A percentile compares a stretch with the other conserved stretches of the same genome.
These are phyloP conservation scores for Herpotrichia juniperi DNA, from an alignment of 2,329 filamentous ascomycete species.

Conservation along the genomic window DNA sequence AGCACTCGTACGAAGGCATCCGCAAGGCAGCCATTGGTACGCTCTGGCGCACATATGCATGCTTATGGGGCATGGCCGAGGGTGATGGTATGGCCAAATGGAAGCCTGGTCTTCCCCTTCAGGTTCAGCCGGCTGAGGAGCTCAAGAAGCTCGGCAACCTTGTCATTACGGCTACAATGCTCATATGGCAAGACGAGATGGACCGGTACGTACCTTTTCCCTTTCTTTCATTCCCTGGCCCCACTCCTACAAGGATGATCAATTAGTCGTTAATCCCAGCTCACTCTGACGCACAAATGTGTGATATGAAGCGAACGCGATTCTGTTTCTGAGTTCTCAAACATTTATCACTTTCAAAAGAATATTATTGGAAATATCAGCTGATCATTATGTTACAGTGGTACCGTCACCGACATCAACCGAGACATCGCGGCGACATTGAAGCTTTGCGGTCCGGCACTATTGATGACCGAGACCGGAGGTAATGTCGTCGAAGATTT, in stretches of 20 bases:
- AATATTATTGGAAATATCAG: slow-evolving; percentile 9
- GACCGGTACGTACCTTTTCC: slow-evolving; percentile 76
- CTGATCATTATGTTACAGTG: slow-evolving; percentile 57
- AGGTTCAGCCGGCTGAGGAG: slow-evolving; percentile 77
- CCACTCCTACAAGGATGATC: slow-evolving; percentile 69
- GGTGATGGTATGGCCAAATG: slow-evolving; percentile 80
- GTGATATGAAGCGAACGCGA: slow-evolving; percentile 89
- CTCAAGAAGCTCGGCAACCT: slow-evolving; percentile 85
- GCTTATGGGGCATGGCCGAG: slow-evolving; percentile 87
- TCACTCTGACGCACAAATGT: slow-evolving; percentile 91
- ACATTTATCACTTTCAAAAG: slow-evolving; percentile 48
- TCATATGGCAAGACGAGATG: slow-evolving; percentile 85
- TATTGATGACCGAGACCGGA: slow-evolving; percentile 72
- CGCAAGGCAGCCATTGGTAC: slow-evolving; percentile 91
- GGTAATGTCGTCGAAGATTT: slow-evolving; percentile 71
- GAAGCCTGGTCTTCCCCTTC: slow-evolving; percentile 84
- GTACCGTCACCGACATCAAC: slow-evolving; percentile 93
- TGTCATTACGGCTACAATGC: slow-evolving; percentile 82
- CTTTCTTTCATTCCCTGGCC: slow-evolving; percentile 10
- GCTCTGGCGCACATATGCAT: slow-evolving; percentile 90
- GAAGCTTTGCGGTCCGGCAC: slow-evolving; percentile 86
- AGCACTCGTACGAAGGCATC: slow-evolving; percentile 91
- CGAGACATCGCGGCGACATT: slow-evolving; percentile 89
- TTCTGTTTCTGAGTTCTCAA: slow-evolving; percentile 60
- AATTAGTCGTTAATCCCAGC: slow-evolving; percentile 94